Conservation (phyloP, 179 eudicot species). For the Beta macrorhiza region DNA sequence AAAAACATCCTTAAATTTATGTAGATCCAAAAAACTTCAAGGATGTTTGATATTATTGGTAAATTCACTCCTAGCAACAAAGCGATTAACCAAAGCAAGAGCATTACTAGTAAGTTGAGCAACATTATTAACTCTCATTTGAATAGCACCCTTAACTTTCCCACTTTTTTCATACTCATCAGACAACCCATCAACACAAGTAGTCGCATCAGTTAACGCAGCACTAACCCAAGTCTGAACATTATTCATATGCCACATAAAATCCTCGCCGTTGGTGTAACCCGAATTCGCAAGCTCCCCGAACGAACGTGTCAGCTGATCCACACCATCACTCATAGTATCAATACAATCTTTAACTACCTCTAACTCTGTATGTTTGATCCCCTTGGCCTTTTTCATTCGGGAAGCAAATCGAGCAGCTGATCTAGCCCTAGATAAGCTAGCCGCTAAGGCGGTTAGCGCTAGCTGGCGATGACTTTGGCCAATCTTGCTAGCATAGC, state of each 20-base stretch:
- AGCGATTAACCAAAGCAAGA: conserved; percentile 59
- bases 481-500: conserved; percentile 36
- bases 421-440: conserved; percentile 39
- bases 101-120: conserved; percentile 66
- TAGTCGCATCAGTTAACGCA: conserved; percentile 52
- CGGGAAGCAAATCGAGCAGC: conserved; percentile 37
- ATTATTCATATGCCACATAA: conserved; percentile 57
- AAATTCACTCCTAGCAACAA: conserved; percentile 30
- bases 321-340: conserved; percentile 44
- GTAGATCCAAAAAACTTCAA: not conserved
- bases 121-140: conserved; percentile 36
- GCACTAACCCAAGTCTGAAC: conserved; percentile 79
- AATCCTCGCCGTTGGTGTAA: conserved; percentile 32
- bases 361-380: conserved; percentile 38
- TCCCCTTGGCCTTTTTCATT: conserved; percentile 23
- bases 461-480: conserved; percentile 42
- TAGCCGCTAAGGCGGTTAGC: conserved; percentile 50
- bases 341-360: conserved; percentile 57
- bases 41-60: not conserved
- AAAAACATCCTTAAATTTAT: not conserved
- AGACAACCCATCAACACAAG: conserved; percentile 59
- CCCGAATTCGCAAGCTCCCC: conserved; percentile 44
- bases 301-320: conserved; percentile 48
- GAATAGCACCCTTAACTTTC: conserved; percentile 37
- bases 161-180: conserved; percentile 29